A percentile compares a stretch with the other conserved stretches of the same genome.
Conservation (phyloP, 2,329 filamentous ascomycete genomes). For the Bertia moriformis region DNA sequence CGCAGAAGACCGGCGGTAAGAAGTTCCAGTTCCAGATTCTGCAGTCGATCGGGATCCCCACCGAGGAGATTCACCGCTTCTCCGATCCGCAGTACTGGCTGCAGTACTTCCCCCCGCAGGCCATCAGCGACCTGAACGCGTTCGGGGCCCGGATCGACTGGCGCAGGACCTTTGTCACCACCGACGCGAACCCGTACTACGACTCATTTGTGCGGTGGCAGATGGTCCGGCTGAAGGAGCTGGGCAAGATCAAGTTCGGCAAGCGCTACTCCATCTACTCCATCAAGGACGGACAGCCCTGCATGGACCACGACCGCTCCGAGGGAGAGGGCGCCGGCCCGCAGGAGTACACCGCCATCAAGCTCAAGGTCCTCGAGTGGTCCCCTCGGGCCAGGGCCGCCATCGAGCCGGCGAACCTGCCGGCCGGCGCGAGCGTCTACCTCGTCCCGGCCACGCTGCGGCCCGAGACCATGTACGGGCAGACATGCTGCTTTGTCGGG, state of each 20-base stretch:
- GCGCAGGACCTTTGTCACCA: constrained; percentile 84
- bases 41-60: constrained; percentile 74
- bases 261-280: constrained; percentile 89
- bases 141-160: constrained; percentile 84
- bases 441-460: constrained; percentile 83
- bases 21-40: constrained; percentile 97
- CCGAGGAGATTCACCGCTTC: constrained; percentile 83
- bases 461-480: constrained; percentile 97
- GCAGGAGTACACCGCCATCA: constrained; percentile 86
- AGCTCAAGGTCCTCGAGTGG: constrained; percentile 85
- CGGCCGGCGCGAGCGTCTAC: constrained; percentile 66
- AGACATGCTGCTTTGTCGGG: constrained; percentile 88
- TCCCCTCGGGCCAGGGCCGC: constrained; percentile 57
- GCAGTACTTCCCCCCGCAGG: constrained; percentile 74
- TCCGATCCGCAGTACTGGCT: constrained; percentile 87
- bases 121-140: constrained; percentile 64
- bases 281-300: constrained; percentile 75
- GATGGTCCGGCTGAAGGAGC: constrained; percentile 79
- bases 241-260: constrained; percentile 86
- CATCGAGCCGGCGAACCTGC: constrained; percentile 65
- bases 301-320: constrained; percentile 74
- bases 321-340: constrained; percentile 70
- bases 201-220: constrained; percentile 94
- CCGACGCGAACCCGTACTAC: constrained; percentile 91
- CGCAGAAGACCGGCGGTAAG: constrained; percentile 75